Conservation (phyloP, 805 yeast species). For the Pichia sporocuriosa region DNA sequence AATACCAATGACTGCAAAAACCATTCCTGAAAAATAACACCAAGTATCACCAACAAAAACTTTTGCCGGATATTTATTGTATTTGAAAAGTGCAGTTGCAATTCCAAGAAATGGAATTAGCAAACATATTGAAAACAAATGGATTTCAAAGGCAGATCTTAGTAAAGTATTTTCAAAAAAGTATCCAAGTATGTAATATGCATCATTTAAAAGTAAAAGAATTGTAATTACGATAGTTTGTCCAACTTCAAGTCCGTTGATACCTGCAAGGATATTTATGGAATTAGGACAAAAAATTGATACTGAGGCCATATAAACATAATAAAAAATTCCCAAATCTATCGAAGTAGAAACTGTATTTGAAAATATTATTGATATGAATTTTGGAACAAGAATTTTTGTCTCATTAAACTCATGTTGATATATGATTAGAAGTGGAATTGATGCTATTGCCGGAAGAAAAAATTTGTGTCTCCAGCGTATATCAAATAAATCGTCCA, state of each 20-base stretch:
- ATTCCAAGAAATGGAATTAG: conserved; percentile 85
- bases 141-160: conserved; percentile 70
- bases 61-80: conserved; percentile 84
- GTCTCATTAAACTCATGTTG: conserved; percentile 93
- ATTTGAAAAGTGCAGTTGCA: conserved; percentile 63
- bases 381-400: conserved; percentile 71
- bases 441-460: conserved; percentile 87
- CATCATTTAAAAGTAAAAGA: conserved; percentile 69
- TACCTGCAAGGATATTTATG: conserved; percentile 91
- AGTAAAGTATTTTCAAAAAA: conserved; percentile 26
- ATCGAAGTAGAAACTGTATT: conserved; percentile 38
- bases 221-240: conserved; percentile 77
- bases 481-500: conserved; percentile 92
- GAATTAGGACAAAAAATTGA: conserved; percentile 95
- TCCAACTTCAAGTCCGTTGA: conserved; percentile 95
- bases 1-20: conserved; percentile 93
- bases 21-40: conserved; percentile 98
- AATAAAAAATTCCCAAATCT: conserved; percentile 76
- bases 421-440: conserved; percentile 86
- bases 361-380: conserved; percentile 38
- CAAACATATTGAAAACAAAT: conserved; percentile 70
- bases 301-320: conserved; percentile 82
- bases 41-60: conserved; percentile 98
- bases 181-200: conserved; percentile 55
- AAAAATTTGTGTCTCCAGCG: conserved; percentile 98